Evolutionary conservation across 345 rosid genomes (phyloP), one percentile per base, ranked within the genome.

Genomic region (Microcos paniculata): DNA sequence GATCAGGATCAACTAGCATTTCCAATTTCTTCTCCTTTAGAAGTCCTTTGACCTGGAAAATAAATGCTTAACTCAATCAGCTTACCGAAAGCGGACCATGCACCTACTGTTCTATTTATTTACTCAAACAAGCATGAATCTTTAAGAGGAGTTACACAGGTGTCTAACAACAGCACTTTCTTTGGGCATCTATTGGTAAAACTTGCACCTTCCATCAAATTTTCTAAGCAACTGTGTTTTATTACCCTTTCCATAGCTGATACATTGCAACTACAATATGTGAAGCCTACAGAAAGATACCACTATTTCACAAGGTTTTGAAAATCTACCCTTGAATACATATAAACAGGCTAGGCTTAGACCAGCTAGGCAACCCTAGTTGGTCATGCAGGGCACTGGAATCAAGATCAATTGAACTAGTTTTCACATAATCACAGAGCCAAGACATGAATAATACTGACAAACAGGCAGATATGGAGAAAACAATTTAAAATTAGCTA

Each of bases 1-100:
- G 91, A 81, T 93, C 99, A 18, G 99, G 97, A 79, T 95, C 99
- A 5, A 95, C 98, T 62, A 95, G 82, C 98, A 93, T 88, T 84
- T 93, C 98, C 71, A 95, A 74, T 82, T 91, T 93, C 82, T 86
- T 95, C 90, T 90, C 99, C 87, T 95, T 95, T 76, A 95, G 74
- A 71, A 93, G 92, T 26, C 98, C 97, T 93, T 93, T 95, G 62
- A 95, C 98, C 98, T 95, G 88, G 56, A 56, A 62, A 33, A 51
- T 71, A 33, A 59, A 51, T 35, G 48, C 3, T 49, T 46, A 30
- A 30, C 38, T 33, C 52, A 33, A 49, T 72, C 72, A 76, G 71
- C 59, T 33, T 10, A n/a, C 1, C 28, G 21, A 21, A 71, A 71
- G 15, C n/a, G 33, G 19, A 49, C 59, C 43, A 51, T n/a, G 24